Evolutionary conservation across 2,329 filamentous ascomycete species (phyloP).

Genomic region (Clonostachys sp.): DNA sequence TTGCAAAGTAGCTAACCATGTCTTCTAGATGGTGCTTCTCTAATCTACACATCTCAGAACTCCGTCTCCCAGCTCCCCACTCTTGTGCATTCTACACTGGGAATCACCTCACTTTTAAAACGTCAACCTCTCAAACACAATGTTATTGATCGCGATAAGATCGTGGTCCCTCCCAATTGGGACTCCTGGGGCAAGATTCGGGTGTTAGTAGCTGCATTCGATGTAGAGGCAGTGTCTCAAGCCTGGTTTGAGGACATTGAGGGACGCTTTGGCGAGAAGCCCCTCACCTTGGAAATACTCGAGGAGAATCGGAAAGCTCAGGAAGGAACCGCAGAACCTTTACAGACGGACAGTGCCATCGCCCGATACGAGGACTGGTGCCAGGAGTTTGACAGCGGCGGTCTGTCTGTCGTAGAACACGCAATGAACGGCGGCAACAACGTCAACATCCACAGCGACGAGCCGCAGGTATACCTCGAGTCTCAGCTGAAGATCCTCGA

Average conservation of each 20-base stretch:
- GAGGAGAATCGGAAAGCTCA: constrained; percentile 14
- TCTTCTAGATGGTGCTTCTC: constrained; percentile 69
- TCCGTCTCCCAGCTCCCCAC: constrained; percentile 72
- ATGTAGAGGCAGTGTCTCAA: constrained; percentile 79
- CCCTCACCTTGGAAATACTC: constrained; percentile 8
- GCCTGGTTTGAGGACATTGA: constrained; percentile 86
- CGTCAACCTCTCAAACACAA: constrained; percentile 80
- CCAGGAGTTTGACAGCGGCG: constrained; percentile 65
- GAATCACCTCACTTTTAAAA: constrained; percentile 79
- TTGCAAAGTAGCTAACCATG: background rate
- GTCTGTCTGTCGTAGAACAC: constrained; percentile 32
- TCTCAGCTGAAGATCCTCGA: constrained; percentile 76
- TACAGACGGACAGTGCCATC: constrained; percentile 47
- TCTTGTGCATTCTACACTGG: constrained; percentile 79
- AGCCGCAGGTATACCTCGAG: constrained; percentile 73
- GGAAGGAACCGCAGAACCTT: constrained; percentile 5
- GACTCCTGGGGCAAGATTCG: constrained; percentile 98
- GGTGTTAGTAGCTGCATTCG: constrained; percentile 85
- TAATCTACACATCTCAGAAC: constrained; percentile 80
- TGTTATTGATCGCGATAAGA: constrained; percentile 89
- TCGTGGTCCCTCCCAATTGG: constrained; percentile 94
- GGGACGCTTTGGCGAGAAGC: constrained; percentile 29
- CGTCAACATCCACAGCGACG: constrained; percentile 35
- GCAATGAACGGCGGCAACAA: constrained; percentile 27
- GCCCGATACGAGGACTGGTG: constrained; percentile 76